Conservation (phyloP, 2,329 filamentous ascomycete species). For the Clarireedia paspali region DNA sequence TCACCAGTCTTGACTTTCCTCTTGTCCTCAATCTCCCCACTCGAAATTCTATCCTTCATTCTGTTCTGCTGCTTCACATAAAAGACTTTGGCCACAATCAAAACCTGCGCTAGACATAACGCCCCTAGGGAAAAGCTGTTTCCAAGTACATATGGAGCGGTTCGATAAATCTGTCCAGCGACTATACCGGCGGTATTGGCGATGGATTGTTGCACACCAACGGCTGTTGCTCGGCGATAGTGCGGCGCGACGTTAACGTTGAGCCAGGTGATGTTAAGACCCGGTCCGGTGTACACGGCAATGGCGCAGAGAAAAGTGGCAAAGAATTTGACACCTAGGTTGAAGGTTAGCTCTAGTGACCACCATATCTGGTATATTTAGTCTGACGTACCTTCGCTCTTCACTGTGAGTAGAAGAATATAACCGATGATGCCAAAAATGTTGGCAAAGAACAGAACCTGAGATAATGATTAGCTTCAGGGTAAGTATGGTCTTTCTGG, state of each 20-base stretch:
- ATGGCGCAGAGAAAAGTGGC: conserved; percentile 41
- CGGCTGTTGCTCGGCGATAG: conserved; percentile 38
- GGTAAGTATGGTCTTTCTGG: background rate
- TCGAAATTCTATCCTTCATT: conserved; percentile 32
- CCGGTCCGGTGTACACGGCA: conserved; percentile 40
- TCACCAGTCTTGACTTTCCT: conserved; percentile 40
- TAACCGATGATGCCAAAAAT: conserved; percentile 42
- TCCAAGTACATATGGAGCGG: conserved; percentile 19
- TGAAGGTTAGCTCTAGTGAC: background rate
- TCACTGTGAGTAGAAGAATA: conserved; percentile 40
- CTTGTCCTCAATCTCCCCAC: conserved; percentile 36
- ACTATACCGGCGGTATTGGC: conserved; percentile 41
- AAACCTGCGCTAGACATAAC: conserved; percentile 14
- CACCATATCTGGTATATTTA: background rate
- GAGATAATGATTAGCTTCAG: background rate
- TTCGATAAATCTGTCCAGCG: conserved; percentile 21
- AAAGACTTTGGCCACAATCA: conserved; percentile 34
- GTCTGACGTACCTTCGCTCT: conserved; percentile 30
- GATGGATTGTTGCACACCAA: conserved; percentile 38
- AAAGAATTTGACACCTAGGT: conserved; percentile 34
- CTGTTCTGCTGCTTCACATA: conserved; percentile 37
- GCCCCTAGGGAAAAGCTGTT: conserved; percentile 20
- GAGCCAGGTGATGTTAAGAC: conserved; percentile 40
- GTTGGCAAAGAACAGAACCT: conserved; percentile 32
- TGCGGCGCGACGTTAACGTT: conserved; percentile 39